These are phyloP conservation scores for Colletotrichum spaethianum DNA, from an alignment of 2,329 filamentous ascomycete genomes.

Conservation along the genomic window DNA sequence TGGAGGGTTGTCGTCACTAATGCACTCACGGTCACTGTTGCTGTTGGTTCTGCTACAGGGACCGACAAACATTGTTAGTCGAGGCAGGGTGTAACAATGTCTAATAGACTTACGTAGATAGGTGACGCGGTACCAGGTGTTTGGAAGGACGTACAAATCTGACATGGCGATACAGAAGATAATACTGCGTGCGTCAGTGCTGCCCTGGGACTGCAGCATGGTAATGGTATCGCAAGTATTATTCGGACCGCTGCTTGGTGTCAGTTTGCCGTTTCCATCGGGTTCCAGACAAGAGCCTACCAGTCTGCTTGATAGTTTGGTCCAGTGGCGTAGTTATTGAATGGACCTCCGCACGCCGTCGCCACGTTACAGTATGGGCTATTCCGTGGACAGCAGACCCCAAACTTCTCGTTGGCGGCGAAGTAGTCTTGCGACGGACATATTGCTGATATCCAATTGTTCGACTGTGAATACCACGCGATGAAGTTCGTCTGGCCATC, in stretches of 20 bases:
- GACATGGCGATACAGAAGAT: conserved; percentile 27
- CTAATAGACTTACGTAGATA: neutral
- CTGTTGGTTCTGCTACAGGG: neutral
- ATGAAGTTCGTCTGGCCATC: conserved; percentile 28
- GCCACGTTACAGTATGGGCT: conserved; percentile 26
- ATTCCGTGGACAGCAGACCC: conserved; percentile 22
- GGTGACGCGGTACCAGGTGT: conserved; percentile 30
- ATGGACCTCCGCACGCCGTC: conserved; percentile 26
- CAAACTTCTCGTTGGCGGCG: conserved; percentile 25
- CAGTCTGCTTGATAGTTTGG: conserved; percentile 27
- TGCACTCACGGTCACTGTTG: conserved; percentile 2
- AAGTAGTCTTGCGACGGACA: conserved; percentile 32
- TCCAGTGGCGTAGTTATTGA: conserved; percentile 17
- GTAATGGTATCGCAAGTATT: conserved; percentile 30
- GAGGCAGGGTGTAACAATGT: neutral
- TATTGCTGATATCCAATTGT: conserved; percentile 13
- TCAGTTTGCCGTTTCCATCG: neutral
- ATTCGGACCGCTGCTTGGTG: neutral
- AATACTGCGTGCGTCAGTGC: conserved; percentile 24
- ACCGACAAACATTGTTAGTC: neutral
- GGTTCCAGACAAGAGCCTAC: neutral
- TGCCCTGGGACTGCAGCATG: conserved; percentile 4
- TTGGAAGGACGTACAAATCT: conserved; percentile 18
- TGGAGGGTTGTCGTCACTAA: neutral
- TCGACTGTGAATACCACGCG: conserved; percentile 24